These are phyloP conservation scores for Periconia sp. DNA, from an alignment of 2,329 filamentous ascomycete species.

Conservation along the genomic window DNA sequence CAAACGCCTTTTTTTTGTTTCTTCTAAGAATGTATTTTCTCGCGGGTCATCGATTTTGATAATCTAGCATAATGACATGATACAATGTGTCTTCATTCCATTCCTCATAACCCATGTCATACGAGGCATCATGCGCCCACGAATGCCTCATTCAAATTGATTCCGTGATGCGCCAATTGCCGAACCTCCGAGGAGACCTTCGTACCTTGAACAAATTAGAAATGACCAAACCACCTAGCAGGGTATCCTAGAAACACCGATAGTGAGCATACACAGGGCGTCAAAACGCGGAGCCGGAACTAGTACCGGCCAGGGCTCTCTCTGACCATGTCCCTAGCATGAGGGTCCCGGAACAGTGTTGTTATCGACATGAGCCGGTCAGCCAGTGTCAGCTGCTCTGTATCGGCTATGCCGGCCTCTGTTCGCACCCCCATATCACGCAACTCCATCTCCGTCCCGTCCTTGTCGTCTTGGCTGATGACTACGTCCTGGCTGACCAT, in stretches of 20 bases:
- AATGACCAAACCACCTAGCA: constrained; percentile 1
- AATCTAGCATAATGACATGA: too few species aligned
- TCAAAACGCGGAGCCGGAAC: background rate
- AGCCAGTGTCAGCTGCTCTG: constrained; percentile 50
- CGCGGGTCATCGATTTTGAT: too few species aligned
- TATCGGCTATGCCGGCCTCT: constrained; percentile 39
- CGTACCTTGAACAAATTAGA: too few species aligned
- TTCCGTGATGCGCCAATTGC: too few species aligned
- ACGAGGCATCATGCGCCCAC: too few species aligned
- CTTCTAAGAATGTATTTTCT: too few species aligned
- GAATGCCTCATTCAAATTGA: too few species aligned
- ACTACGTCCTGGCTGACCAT: constrained; percentile 46
- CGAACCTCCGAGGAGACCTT: too few species aligned
- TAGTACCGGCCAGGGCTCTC: constrained; percentile 22
- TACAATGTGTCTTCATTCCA: too few species aligned
- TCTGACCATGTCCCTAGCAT: constrained; percentile 19
- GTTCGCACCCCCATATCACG: constrained; percentile 40
- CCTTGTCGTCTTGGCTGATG: constrained; percentile 32
- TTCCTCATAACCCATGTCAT: too few species aligned
- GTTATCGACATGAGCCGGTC: constrained; percentile 44
- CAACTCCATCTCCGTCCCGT: constrained; percentile 32
- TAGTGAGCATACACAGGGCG: too few species aligned
- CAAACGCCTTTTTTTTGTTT: too few species aligned
- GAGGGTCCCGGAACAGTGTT: constrained; percentile 33
- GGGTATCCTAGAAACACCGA: constrained; percentile 6